phyloP scores from a whole-genome alignment of 2,329 filamentous ascomycete species.

The Clathrospora elynae region DNA sequence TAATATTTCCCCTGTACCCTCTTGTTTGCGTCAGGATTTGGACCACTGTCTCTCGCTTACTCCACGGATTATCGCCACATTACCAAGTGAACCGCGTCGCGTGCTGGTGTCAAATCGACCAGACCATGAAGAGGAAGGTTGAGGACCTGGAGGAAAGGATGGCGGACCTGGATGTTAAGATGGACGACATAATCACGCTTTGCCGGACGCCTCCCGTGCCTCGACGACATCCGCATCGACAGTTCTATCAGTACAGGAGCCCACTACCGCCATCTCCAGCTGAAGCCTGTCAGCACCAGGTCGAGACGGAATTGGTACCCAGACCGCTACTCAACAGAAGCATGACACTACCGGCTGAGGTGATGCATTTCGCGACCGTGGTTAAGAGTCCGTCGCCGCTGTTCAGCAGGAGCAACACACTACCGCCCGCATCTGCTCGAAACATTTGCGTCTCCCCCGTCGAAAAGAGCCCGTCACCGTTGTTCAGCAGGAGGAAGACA shows the following conservation, averaged over 20 bases:
- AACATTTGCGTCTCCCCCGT: constrained; percentile 7
- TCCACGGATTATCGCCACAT: constrained; percentile 7
- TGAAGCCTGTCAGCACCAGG: constrained; percentile 9
- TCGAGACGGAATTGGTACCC: constrained; percentile 29
- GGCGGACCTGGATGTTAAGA: constrained; percentile 15
- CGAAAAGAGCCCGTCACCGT: constrained; percentile 5
- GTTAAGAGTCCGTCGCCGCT: constrained; percentile 24
- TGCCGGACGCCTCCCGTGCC: constrained; percentile 26
- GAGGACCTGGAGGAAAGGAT: constrained; percentile 15
- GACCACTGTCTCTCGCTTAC: constrained; percentile 19
- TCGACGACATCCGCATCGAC: constrained; percentile 20
- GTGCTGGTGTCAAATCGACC: constrained; percentile 4
- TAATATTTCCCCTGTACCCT: constrained; percentile 26
- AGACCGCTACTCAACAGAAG: constrained; percentile 34
- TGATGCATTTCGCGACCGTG: constrained; percentile 28
- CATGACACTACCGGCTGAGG: constrained; percentile 18
- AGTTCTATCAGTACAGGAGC: constrained; percentile 22
- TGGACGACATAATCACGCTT: constrained; percentile 19
- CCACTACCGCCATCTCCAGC: constrained; percentile 15
- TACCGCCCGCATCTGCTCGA: constrained; percentile 20
- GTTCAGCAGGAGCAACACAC: constrained; percentile 28
- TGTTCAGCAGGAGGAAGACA: constrained; percentile 9
- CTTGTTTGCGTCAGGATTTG: constrained; percentile 23
- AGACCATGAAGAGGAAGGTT: constrained; percentile 18
- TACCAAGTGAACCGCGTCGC: not conserved